Evolutionary conservation across 2,329 filamentous ascomycete species (phyloP), one percentile per base, ranked within the genome.

Genomic region (Bipolaris gigantea): DNA sequence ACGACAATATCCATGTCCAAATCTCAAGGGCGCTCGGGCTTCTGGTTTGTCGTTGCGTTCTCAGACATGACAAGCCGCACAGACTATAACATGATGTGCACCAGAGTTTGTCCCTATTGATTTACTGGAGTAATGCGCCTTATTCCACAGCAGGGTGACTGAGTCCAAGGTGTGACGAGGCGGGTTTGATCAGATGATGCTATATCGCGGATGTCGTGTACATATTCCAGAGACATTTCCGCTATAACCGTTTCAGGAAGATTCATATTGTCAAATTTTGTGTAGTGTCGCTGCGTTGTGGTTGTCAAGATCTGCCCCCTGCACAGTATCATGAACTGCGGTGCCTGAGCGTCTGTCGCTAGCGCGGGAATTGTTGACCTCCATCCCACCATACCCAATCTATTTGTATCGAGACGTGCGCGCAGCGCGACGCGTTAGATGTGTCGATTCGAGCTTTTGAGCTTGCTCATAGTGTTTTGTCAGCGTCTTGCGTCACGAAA

Each of bases 401-500:
- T 50, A 60, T 59, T 45, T 44, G 40, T 50, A 48, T 51, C 47
- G 32, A 41, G 56, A 51, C 53, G 48, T 57, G 50, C 57, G 50
- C 53, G 57, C 50, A 53, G 41, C 60, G 55, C 59, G 51, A 59
- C 62, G 61, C 56, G 59, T 56, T 52, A 38, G 46, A 74, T 75
- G 72, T 74, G 73, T 64, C 68, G 73, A 40, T 73, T 70, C 57
- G 72, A 74, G 58, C 59, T 74, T 10, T 60, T 75, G 57, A 73
- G 68, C 57, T 42, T 73, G 47, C 43, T 73, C 40, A 64, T 74
- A 41, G 56, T 49, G 16, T 71, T 65, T 49, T 39, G 66, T 21
- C 66, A 73, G 56, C 65, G 61, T 48, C 53, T 61, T 34, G 55
- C 62, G 40, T 52, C 50, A 44, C 57, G 61, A 38, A 51, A 55